Evolutionary conservation across 2,329 filamentous ascomycete genomes (phyloP), one percentile per base, ranked within the genome.

Genomic region (Lecanoromycetidae sp.): DNA sequence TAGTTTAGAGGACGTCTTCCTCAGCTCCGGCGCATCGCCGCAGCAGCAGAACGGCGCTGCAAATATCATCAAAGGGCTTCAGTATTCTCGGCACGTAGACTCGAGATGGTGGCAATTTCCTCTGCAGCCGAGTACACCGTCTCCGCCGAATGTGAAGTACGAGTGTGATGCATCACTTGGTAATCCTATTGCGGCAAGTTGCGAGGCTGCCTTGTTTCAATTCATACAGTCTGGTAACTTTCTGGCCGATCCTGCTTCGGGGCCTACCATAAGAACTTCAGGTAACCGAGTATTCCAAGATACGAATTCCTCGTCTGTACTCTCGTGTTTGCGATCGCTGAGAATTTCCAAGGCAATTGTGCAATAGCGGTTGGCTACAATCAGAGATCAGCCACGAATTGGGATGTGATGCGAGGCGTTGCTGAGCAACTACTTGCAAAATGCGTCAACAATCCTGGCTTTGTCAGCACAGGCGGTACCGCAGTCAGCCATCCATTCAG

Each of bases 191-290:
- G 36, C 13, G 10, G 42, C 42, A 19, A 45, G 36, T 19, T 45
- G 42, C 10, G 42, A 45, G 32, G 32, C 42, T 10, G 42, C 32
- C 13, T 27, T 45, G 10, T 45, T 15, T 37, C 27, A 45, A n/a
- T 45, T 45, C 9, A 9, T 45, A 2, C 32, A 36, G 23, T 34
- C 42, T 29, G 42, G 42, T 8, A n/a, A 25, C n/a, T 13, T 45
- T 10, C 15, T 17, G 17, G 17, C 36, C 9, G 42, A 36, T 25
- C 42, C 42, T 10, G 33, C 10, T 2, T 39, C 23, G 3, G 30
- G 33, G 17, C 42, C 42, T 17, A 27, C 36, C 3, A 45, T 45
- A n/a, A 29, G 33, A 8, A 15, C 33, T 4, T 2, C 20, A 15
- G 42, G 42, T 45, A 17, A n/a, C n/a, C n/a, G n/a, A n/a, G n/a